Base-by-base conservation (phyloP, 1,284 basidiomycete genomes). In the Moesziomyces globuligerus region DNA sequence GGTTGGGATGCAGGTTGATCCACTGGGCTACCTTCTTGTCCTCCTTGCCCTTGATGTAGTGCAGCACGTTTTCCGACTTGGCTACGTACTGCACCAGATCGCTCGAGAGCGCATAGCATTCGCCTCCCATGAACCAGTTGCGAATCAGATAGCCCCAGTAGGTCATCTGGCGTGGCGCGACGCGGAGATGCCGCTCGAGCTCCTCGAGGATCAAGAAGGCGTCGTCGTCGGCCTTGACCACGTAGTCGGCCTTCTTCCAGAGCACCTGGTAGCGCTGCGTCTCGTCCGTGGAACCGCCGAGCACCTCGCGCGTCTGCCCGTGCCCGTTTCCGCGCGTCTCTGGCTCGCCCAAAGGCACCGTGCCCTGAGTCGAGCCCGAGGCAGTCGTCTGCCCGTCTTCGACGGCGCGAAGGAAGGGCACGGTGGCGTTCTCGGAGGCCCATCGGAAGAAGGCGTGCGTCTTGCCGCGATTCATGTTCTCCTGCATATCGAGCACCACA, bases 121-220 rank as follows among this genome's bases (percentile, higher is more conserved):
- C 94, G 21, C 95, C 95, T 4, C 89, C 95, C 94, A 98, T 98
- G 84, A 98, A 98, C 53, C 86, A 86, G 79, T 94, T 92, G 70
- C 93, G 93, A 43, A 98, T 91, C 32, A 97, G 89, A 83, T 98
- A 81, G 49, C 81, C 81, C 81, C 81, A 82, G 48, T 80, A 78
- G 11, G 74, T 76, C 69, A 78, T 59, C 18, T 64, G 66, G 8
- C 78, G 74, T 21, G 81, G 80, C 11, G 75, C 55, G 0, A 81
- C 72, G 7, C 81, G 74, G 10, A 82, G 62, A 44, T 80, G 80
- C 18, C 78, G 69, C 46, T 82, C 81, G 25, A 82, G 59, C 62
- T 82, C 78, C n/a, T 75, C 67, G 26, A 82, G 69, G 8, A 81
- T 46, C 55, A 82, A 52, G 44, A 73, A 82, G 15, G 80, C 60